Evolutionary conservation across 1,139 yeast genomes (phyloP), one percentile per base, ranked within the genome.

Genomic region (Meyerozyma elateridarum): DNA sequence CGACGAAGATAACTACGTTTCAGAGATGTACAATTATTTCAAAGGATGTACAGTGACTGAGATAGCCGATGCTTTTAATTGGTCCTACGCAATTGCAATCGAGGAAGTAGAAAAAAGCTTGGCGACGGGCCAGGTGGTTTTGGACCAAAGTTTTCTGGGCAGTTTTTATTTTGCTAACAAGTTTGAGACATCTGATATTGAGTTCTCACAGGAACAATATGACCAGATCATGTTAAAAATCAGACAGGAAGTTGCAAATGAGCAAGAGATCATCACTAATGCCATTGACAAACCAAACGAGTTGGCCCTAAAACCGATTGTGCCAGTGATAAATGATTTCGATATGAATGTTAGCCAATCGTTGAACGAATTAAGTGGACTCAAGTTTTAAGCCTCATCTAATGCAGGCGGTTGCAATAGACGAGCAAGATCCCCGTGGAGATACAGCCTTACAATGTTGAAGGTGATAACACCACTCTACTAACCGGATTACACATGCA

Each of bases 61-160:
- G 34, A 54, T 68, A 7, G 58, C 69, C 5, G 59, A 52, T 29
- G 44, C 53, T 22, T 62, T 67, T 34, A 57, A 56, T 28, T 85
- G 93, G 89, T 78, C 89, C 12, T 65, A 79, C 27, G 73, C 76
- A 20, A 77, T 85, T 12, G 71, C 89, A 3, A 64, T 63, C 11
- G 93, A 85, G 48, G 85, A 85, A 41, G 54, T 85, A 12, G 77
- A 76, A 34, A 61, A 68, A 37, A 78, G 84, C 15, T 71, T 83
- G 21, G 68, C 64, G 6, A 51, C 57, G 3, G 91, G 88, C 1
- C 56, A 57, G 1, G 49, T 85, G 2, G 76, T 82, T 8, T 65
- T 85, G 7, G 95, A 85, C 53, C 79, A 79, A 40, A 73, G 75
- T 36, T 63, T 78, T 4, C 65, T 75, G 27, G 89, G 89, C 0